Base-by-base conservation (phyloP, 1,284 basidiomycete species). In the Puccinia hordei region DNA sequence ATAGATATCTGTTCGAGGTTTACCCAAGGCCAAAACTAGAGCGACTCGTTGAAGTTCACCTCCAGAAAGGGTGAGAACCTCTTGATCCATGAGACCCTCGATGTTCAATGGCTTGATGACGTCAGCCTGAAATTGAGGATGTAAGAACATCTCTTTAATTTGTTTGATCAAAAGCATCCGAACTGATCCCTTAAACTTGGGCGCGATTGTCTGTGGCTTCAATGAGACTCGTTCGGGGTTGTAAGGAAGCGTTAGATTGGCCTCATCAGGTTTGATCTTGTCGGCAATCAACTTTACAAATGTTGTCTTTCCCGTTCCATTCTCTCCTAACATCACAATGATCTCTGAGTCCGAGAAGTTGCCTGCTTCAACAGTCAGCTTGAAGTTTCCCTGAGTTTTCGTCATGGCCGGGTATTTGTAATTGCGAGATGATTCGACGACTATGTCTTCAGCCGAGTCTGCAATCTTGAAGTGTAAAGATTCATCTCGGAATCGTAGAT, bases 241-340 rank as follows among this genome's bases (percentile, higher is more conserved):
- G 85, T 97, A 89, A 44, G 94, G 95, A 17, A 98, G 94, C 9
- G 90, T 87, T 65, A 94, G 87, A 55, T 90, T 89, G 44, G 90
- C 89, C 86, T 91, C 91, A 87, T 98, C 95, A 10, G 95, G 94
- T 30, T 89, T 90, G 82, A 94, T 91, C 85, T 88, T 88, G 71
- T 95, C 95, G 10, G 94, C 94, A 78, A 98, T 89, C 76, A 98
- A 88, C 82, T 94, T 92, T 81, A 98, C 93, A 85, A 98, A 93
- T 0, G 95, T 98, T 69, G 95, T 97, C 89, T 98, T 98, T 66
- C 95, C 95, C 13, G 94, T 98, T 77, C 95, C 95, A 86, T 98
- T 98, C 89, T 98, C 95, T 82, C 95, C 95, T 49, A 98, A 88
- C 91, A 98, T 93, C 85, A 98, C 95, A 83, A 98, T 93, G 85